phyloP scores from a whole-genome alignment of 83 land plant species.

The Isoetes engelmannii region DNA sequence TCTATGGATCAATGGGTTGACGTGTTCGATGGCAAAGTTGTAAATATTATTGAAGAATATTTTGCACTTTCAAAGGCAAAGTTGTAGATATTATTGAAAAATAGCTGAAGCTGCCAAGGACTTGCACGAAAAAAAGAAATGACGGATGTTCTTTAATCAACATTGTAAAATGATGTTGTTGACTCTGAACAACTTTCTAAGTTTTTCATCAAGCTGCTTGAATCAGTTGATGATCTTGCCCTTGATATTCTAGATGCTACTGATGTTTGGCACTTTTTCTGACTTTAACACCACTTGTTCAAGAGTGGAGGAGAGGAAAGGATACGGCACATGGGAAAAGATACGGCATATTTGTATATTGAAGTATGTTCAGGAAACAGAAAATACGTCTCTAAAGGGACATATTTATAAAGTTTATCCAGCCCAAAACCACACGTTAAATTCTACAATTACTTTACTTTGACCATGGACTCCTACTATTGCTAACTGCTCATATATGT shows the following conservation, averaged over 20 bases:
- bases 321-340: too few species aligned
- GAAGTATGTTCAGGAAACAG: too few species aligned
- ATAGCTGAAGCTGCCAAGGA: constrained; percentile 66
- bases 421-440: too few species aligned
- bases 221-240: constrained; percentile 83
- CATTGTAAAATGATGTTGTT: constrained; percentile 80
- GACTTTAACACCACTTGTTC: too few species aligned
- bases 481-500: too few species aligned
- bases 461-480: too few species aligned
- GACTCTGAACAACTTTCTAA: constrained; percentile 67
- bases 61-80: constrained; percentile 46
- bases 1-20: constrained; percentile 61
- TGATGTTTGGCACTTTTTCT: constrained; percentile 77
- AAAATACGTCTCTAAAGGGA: too few species aligned
- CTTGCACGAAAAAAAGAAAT: constrained; percentile 83
- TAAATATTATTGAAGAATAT: constrained; percentile 6
- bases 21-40: constrained; percentile 29
- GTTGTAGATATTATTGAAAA: constrained; percentile 64
- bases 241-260: constrained; percentile 88
- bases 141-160: constrained; percentile 87
- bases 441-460: too few species aligned
- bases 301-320: too few species aligned
- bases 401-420: too few species aligned
- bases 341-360: too few species aligned
- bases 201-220: constrained; percentile 72